Evolutionary conservation across 805 yeast species (phyloP).

Genomic region (Nematodospora valgi): DNA sequence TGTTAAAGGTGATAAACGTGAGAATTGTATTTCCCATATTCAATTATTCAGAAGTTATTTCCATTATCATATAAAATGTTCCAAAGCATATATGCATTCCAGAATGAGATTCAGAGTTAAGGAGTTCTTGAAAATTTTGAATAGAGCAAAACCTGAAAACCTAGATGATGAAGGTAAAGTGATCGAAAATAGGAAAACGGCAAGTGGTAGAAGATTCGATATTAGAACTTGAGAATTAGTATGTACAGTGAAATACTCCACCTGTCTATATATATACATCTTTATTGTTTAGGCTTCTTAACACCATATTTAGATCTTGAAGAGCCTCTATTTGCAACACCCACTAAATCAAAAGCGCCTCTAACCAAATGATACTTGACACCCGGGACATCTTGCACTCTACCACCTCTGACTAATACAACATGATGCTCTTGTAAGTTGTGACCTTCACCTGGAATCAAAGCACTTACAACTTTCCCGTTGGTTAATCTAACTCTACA

Average conservation of each 20-base stretch:
- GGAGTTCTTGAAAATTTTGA: slow-evolving; percentile 90
- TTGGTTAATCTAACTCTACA: slow-evolving; percentile 90
- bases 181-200: slow-evolving; percentile 58
- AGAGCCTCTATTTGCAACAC: slow-evolving; percentile 88
- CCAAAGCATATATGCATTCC: slow-evolving; percentile 96
- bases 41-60: slow-evolving; percentile 92
- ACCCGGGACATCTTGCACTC: slow-evolving; percentile 98
- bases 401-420: slow-evolving; percentile 95
- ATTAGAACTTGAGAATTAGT: slow-evolving; percentile 7
- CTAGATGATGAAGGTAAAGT: slow-evolving; percentile 61
- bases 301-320: slow-evolving; percentile 94
- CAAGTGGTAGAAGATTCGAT: slow-evolving; percentile 67
- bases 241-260: background rate
- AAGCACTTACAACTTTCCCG: slow-evolving; percentile 86
- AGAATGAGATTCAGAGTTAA: slow-evolving; percentile 96
- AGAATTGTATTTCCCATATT: slow-evolving; percentile 87
- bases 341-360: slow-evolving; percentile 90
- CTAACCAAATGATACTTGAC: slow-evolving; percentile 91
- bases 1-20: slow-evolving; percentile 59
- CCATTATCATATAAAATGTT: slow-evolving; percentile 98
- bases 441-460: slow-evolving; percentile 98
- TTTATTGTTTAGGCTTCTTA: slow-evolving; percentile 58
- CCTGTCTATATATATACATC: background rate
- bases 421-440: slow-evolving; percentile 97
- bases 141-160: slow-evolving; percentile 94